phyloP scores from a whole-genome alignment of 1,284 basidiomycete genomes.

The Cryptococcus sp. region DNA sequence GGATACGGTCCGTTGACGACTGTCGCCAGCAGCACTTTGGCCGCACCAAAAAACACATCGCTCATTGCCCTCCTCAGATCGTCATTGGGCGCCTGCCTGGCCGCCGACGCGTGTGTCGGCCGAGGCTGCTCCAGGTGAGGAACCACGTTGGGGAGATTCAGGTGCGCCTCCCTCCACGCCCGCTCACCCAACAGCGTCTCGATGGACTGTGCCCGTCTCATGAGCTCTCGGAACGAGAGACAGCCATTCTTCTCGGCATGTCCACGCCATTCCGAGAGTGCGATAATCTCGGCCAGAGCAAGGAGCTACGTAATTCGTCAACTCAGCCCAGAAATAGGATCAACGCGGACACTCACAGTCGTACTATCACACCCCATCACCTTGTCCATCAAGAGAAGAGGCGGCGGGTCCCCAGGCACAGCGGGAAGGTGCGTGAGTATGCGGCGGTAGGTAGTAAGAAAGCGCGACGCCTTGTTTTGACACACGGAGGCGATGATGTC shows the following conservation, averaged over 20 bases:
- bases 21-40: slow-evolving; percentile 22
- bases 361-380: slow-evolving; percentile 79
- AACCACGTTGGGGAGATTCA: background rate
- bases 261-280: slow-evolving; percentile 65
- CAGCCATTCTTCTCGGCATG: slow-evolving; percentile 45
- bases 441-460: slow-evolving; percentile 58
- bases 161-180: slow-evolving; percentile 19
- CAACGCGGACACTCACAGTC: slow-evolving; percentile 24
- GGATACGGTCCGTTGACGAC: slow-evolving; percentile 27
- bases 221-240: slow-evolving; percentile 55
- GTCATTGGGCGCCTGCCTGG: background rate
- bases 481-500: slow-evolving; percentile 74
- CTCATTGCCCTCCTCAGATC: slow-evolving; percentile 15
- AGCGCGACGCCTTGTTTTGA: slow-evolving; percentile 58
- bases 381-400: slow-evolving; percentile 62
- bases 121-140: too few species aligned
- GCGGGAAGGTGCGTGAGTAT: slow-evolving; percentile 54
- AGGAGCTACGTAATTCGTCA: slow-evolving; percentile 57
- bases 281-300: slow-evolving; percentile 68
- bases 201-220: slow-evolving; percentile 57
- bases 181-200: slow-evolving; percentile 49
- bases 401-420: background rate
- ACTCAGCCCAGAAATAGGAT: background rate
- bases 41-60: slow-evolving; percentile 24
- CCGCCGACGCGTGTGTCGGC: too few species aligned